phyloP scores from a whole-genome alignment of 2,329 filamentous ascomycete species.

The Sporothrix luriei region DNA sequence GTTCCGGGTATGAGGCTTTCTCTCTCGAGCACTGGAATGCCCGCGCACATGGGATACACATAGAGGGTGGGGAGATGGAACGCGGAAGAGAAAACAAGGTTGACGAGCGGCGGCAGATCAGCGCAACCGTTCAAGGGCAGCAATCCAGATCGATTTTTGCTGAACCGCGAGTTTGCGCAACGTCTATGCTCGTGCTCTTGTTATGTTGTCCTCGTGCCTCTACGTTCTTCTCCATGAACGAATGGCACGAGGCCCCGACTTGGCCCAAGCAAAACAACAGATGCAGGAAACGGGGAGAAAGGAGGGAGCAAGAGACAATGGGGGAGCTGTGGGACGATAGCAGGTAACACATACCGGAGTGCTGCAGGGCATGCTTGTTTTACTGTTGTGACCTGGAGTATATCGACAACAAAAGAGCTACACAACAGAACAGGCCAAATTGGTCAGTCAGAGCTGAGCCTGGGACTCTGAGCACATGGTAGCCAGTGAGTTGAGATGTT shows the following conservation, averaged over 20 bases:
- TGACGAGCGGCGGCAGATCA: constrained; percentile 7
- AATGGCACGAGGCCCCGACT: constrained; percentile 7
- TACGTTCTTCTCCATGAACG: background rate
- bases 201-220: background rate
- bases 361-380: constrained; percentile 31
- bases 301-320: background rate
- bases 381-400: constrained; percentile 26
- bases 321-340: background rate
- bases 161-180: constrained; percentile 9
- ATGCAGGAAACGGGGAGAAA: constrained; percentile 8
- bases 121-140: background rate
- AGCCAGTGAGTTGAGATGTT: constrained; percentile 1
- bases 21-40: constrained; percentile 11
- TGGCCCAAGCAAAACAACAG: constrained; percentile 25
- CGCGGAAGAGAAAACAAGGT: background rate
- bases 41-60: constrained; percentile 18
- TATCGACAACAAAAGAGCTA: constrained; percentile 4
- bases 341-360: constrained; percentile 29
- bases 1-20: background rate
- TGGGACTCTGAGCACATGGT: constrained; percentile 6
- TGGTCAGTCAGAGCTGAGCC: constrained; percentile 20
- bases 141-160: constrained; percentile 1
- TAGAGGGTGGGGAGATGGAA: background rate
- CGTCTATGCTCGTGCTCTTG: background rate
- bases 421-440: constrained; percentile 22